These are phyloP conservation scores for Penicillium maclennaniae DNA, from an alignment of 495 filamentous ascomycete species.

Conservation along the genomic window DNA sequence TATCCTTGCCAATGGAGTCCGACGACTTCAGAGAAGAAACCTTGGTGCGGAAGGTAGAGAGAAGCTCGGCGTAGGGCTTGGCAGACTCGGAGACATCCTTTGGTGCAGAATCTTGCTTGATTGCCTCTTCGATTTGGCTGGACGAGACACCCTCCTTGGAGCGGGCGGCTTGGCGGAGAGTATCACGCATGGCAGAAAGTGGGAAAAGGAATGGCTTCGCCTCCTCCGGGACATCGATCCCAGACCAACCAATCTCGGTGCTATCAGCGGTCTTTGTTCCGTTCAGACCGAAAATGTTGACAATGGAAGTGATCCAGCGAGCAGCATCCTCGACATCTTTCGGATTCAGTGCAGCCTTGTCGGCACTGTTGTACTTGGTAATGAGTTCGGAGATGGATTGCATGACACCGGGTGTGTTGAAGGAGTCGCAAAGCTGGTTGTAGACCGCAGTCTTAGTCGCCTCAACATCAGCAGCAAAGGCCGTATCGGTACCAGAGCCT, in stretches of 20 bases:
- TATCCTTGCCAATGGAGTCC: constrained; percentile 48
- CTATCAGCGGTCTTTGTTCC: constrained; percentile 50
- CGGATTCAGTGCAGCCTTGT: constrained; percentile 55
- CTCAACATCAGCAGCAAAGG: constrained; percentile 47
- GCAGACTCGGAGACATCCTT: constrained; percentile 25
- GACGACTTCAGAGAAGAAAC: constrained; percentile 46
- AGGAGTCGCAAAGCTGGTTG: constrained; percentile 75
- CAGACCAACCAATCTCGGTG: constrained; percentile 77
- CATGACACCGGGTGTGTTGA: constrained; percentile 81
- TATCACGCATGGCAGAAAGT: constrained; percentile 63
- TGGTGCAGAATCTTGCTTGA: constrained; percentile 19
- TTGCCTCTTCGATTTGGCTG: constrained; percentile 32
- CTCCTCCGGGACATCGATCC: constrained; percentile 57
- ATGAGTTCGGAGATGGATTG: constrained; percentile 69
- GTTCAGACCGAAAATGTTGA: constrained; percentile 83
- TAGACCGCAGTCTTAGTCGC: constrained; percentile 62
- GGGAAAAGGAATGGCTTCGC: constrained; percentile 63
- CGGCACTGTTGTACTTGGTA: constrained; percentile 62
- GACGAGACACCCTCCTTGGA: constrained; percentile 32
- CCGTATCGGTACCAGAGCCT: constrained; percentile 29
- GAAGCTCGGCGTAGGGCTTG: constrained; percentile 36
- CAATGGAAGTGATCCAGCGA: constrained; percentile 77
- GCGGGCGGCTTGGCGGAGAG: constrained; percentile 56
- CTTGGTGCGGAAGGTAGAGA: constrained; percentile 37
- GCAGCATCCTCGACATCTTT: constrained; percentile 58